Conservation (phyloP, 768 basidiomycete genomes). For the Boletus pseudopeckii region DNA sequence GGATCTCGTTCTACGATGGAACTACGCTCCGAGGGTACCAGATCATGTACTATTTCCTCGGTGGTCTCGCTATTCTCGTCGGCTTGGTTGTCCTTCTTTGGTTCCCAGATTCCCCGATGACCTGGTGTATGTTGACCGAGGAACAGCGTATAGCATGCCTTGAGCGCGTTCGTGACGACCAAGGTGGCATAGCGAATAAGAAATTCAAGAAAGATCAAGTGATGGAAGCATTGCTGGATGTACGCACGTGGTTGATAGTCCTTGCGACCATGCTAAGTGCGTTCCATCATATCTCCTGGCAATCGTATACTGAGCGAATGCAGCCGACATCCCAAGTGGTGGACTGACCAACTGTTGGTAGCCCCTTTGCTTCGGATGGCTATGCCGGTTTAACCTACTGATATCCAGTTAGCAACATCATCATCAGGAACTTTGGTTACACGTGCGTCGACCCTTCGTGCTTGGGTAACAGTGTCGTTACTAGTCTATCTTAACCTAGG, state of each 20-base stretch:
- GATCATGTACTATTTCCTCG: conserved; percentile 30
- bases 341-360: conserved; percentile 17
- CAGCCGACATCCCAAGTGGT: conserved; percentile 23
- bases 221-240: conserved; percentile 18
- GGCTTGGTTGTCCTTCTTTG: conserved; percentile 32
- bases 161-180: conserved; percentile 39
- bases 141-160: conserved; percentile 36
- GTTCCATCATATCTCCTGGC: neutral
- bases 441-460: conserved; percentile 1
- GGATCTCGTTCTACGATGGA: conserved; percentile 33
- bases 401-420: conserved; percentile 17
- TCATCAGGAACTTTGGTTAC: conserved; percentile 24
- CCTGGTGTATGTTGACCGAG: conserved; percentile 33
- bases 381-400: neutral
- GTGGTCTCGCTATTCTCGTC: conserved; percentile 38
- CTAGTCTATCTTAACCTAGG: neutral
- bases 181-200: conserved; percentile 8
- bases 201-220: conserved; percentile 1
- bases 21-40: conserved; percentile 26
- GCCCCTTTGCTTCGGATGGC: neutral
- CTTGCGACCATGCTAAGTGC: conserved; percentile 20
- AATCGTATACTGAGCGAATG: neutral
- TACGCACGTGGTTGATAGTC: conserved; percentile 29
- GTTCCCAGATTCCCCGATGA: conserved; percentile 40
- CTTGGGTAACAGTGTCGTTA: neutral